These are phyloP conservation scores for Ophiostoma novo-ulmi DNA, from an alignment of 2,329 filamentous ascomycete genomes.

Conservation along the genomic window DNA sequence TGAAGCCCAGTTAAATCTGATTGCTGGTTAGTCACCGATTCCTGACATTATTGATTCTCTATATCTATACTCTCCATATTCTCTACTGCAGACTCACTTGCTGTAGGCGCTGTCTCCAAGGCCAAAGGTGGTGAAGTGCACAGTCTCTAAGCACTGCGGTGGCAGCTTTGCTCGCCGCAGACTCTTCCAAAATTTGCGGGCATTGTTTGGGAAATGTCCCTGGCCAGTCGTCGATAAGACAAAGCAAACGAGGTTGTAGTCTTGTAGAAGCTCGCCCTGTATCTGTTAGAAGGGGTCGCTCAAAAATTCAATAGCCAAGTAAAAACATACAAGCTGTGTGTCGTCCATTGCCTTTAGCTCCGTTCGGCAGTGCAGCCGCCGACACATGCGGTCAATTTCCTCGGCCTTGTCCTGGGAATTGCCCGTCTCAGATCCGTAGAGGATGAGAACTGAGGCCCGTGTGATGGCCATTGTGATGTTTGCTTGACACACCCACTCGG, in stretches of 20 bases:
- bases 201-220: constrained; percentile 85
- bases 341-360: constrained; percentile 72
- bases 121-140: constrained; percentile 81
- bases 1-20: constrained; percentile 85
- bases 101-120: constrained; percentile 92
- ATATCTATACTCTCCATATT: too few species aligned
- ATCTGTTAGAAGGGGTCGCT: not conserved
- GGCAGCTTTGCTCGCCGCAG: constrained; percentile 74
- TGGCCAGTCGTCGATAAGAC: constrained; percentile 90
- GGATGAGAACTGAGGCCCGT: constrained; percentile 50
- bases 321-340: constrained; percentile 62
- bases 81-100: constrained; percentile 49
- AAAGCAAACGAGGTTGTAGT: constrained; percentile 62
- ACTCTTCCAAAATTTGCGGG: constrained; percentile 75
- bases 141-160: constrained; percentile 59
- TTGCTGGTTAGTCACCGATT: not conserved
- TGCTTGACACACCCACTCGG: not conserved
- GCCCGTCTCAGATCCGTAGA: constrained; percentile 93
- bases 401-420: constrained; percentile 88
- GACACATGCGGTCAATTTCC: constrained; percentile 68
- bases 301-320: not conserved
- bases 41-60: constrained; percentile 25
- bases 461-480: constrained; percentile 3
- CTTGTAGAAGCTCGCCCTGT: constrained; percentile 45
- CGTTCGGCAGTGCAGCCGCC: constrained; percentile 73